phyloP scores from a whole-genome alignment of 768 basidiomycete genomes.

The Symmetrospora coprosmae region DNA sequence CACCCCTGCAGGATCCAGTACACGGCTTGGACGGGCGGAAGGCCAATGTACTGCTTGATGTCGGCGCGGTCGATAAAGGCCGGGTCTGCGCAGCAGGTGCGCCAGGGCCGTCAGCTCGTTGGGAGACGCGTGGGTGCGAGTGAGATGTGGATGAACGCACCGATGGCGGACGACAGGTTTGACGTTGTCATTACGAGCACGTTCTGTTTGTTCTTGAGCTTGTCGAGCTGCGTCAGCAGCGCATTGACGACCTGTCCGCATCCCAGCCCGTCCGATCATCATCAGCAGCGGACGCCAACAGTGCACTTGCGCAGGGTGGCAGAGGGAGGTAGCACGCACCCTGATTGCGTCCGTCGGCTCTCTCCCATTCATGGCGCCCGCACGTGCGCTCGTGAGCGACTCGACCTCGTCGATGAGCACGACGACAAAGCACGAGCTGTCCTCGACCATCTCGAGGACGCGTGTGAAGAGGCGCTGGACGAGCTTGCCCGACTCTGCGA shows the following conservation, averaged over 20 bases:
- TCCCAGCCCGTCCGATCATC: background rate
- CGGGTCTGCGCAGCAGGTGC: conserved; percentile 46
- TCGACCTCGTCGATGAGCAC: conserved; percentile 98
- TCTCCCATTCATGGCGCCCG: conserved; percentile 83
- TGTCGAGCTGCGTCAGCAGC: conserved; percentile 88
- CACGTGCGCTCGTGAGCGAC: conserved; percentile 81
- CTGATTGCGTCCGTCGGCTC: conserved; percentile 89
- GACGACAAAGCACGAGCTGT: conserved; percentile 78
- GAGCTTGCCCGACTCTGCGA: conserved; percentile 95
- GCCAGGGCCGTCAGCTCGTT: background rate
- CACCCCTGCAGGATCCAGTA: conserved; percentile 81
- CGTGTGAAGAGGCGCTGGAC: conserved; percentile 81
- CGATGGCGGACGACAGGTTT: conserved; percentile 86
- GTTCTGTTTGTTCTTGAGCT: conserved; percentile 80
- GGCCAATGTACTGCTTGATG: conserved; percentile 70
- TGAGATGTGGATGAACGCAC: conserved; percentile 42
- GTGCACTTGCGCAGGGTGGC: too few species aligned
- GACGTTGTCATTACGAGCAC: conserved; percentile 92
- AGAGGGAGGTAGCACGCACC: conserved; percentile 41
- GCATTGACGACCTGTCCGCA: conserved; percentile 78
- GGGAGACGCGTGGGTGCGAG: too few species aligned
- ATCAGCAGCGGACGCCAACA: background rate
- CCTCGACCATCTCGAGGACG: conserved; percentile 80
- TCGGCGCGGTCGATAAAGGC: conserved; percentile 96
- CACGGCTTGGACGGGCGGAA: conserved; percentile 77